Base-by-base conservation (phyloP, 768 basidiomycete species). In the Neoboletus magnificus region DNA sequence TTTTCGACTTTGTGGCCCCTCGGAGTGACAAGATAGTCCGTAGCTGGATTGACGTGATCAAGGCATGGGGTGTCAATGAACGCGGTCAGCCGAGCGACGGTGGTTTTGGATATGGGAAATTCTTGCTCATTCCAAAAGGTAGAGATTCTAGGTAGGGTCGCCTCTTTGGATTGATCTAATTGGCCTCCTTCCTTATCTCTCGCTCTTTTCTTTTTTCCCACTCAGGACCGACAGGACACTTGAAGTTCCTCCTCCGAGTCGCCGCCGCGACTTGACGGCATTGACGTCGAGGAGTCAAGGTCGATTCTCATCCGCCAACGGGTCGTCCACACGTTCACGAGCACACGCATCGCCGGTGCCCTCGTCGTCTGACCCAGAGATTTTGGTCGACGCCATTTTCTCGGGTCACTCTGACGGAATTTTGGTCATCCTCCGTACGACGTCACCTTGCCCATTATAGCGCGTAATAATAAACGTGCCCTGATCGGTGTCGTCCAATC, bases 361-460 rank as follows among this genome's bases (percentile, higher is more conserved):
- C 2, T 23, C 55, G 20, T 54, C 58, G 8, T 32, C 44, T 8
- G 58, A 54, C 50, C 52, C 66, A 37, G 79, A 80, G 61, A 75
- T 86, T 50, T 60, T 76, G 32, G 87, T 91, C 13, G 90, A 91
- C 63, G 86, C 89, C 2, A 91, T 92, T 52, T 91, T 92, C 66
- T 89, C 88, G 33, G 89, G 87, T 5, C 90, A 91, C 66, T 91
- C 90, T 29, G 90, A 92, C 65, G 90, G 90, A 5, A 76, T 92
- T 54, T 82, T 92, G 75, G 86, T 90, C 58, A 89, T 92, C 60
- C 72, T 92, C 13, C 82, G 90, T 22, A 73, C 77, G 45, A 77
- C 80, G 35, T 66, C 71, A 36, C 52, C 63, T 10, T 42, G 45
- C 35, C 6, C 39, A 18, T 35, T 8, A 30, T 50, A 45, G 48